phyloP scores from a whole-genome alignment of 371 early-diverging fungal genomes.

The Mucor piriformis region DNA sequence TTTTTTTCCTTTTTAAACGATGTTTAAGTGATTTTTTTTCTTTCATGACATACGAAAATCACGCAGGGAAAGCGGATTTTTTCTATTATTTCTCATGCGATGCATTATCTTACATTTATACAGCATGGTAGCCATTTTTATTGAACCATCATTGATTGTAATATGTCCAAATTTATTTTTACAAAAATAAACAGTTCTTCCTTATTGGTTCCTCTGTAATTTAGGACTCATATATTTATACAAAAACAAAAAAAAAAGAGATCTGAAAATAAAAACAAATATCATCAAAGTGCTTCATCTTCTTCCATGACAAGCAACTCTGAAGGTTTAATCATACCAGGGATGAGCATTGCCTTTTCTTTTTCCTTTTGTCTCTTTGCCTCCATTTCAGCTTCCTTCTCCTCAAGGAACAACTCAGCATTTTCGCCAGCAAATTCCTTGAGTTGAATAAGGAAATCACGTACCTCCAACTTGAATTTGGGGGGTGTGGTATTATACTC shows the following conservation, averaged over 20 bases:
- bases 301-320: conserved; percentile 79
- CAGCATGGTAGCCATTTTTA: neutral
- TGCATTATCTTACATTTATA: neutral
- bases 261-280: neutral
- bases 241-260: neutral
- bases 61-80: too few relatives aligned
- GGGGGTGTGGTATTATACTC: conserved; percentile 73
- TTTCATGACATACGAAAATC: neutral
- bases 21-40: neutral
- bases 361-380: conserved; percentile 76
- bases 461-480: conserved; percentile 89
- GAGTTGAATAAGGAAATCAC: conserved; percentile 96
- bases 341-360: conserved; percentile 84
- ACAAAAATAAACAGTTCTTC: neutral
- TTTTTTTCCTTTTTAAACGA: neutral
- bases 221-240: neutral
- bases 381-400: conserved; percentile 87
- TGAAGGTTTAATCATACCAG: conserved; percentile 96
- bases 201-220: conserved; percentile 1
- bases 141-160: neutral
- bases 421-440: conserved; percentile 94
- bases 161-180: neutral
- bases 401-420: conserved; percentile 88
- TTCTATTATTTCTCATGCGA: too few relatives aligned
- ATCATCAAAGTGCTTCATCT: conserved; percentile 50